Percentiles rank a stretch among this genome's conserved stretches.
phyloP scores from a whole-genome alignment of 257 asterid species.

The Jacaranda mimosifolia region DNA sequence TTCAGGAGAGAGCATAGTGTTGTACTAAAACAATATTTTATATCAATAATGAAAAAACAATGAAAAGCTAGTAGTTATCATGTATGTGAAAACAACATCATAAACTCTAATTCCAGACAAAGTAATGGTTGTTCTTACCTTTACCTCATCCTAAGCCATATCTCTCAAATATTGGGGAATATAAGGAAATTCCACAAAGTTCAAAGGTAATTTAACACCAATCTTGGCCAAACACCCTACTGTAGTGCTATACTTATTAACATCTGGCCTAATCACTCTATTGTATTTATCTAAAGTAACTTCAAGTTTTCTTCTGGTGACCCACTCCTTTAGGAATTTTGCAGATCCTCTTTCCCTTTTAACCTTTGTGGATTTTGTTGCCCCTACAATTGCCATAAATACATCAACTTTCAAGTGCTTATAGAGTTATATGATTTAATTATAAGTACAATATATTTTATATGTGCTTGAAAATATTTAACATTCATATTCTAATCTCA shows the following conservation, averaged over 20 bases:
- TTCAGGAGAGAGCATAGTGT: neutral
- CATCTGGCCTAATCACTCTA: neutral
- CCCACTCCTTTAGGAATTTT: neutral
- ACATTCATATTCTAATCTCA: too few species aligned
- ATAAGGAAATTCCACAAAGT: neutral
- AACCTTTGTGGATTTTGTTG: too few species aligned
- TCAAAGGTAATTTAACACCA: neutral
- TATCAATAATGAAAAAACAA: too few species aligned
- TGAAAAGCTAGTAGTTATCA: neutral
- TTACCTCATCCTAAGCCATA: neutral
- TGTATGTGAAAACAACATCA: too few species aligned
- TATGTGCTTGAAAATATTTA: too few species aligned
- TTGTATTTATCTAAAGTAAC: neutral
- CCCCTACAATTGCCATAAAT: too few species aligned
- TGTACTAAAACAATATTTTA: neutral
- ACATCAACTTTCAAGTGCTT: too few species aligned
- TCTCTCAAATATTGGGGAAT: neutral
- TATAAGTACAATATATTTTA: too few species aligned
- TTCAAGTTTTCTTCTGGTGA: neutral
- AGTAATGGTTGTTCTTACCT: neutral
- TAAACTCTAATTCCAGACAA: too few species aligned
- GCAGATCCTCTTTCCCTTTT: neutral
- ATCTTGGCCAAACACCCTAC: neutral
- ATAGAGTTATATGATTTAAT: too few species aligned
- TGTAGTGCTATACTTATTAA: neutral